These are phyloP conservation scores for Conticribra guillardii DNA, from an alignment of 108 stramenopile species.

Conservation along the genomic window DNA sequence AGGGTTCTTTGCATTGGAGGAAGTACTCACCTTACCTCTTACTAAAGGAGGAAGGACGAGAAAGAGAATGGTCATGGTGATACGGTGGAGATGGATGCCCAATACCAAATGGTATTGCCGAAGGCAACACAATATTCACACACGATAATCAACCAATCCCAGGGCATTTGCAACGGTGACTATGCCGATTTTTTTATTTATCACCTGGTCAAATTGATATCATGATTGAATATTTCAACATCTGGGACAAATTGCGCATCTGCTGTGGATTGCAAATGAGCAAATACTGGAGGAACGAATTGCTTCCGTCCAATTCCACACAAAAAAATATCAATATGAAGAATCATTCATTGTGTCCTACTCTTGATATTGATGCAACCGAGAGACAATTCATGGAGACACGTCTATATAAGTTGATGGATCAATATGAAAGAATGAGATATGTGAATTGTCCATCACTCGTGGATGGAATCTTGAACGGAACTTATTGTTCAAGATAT, in stretches of 20 bases:
- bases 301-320: not conserved
- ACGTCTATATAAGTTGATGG: slow-evolving; percentile 3
- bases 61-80: too few species aligned
- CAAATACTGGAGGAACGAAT: slow-evolving; percentile 10
- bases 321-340: not conserved
- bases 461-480: slow-evolving; percentile 13
- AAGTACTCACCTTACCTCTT: too few species aligned
- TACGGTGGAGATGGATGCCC: too few species aligned
- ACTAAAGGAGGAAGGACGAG: too few species aligned
- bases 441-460: slow-evolving; percentile 6
- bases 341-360: not conserved
- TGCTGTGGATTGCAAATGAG: slow-evolving; percentile 23
- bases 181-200: too few species aligned
- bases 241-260: slow-evolving; percentile 4
- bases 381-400: slow-evolving; percentile 3
- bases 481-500: slow-evolving; percentile 10
- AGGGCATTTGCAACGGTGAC: too few species aligned
- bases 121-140: too few species aligned
- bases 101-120: too few species aligned
- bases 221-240: slow-evolving; percentile 5
- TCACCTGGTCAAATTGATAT: not conserved
- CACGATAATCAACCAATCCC: too few species aligned
- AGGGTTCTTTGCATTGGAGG: too few species aligned
- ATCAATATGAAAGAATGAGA: slow-evolving; percentile 1
- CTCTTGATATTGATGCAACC: not conserved